phyloP scores from a whole-genome alignment of 208 protist genomes.

The Wallacemonas sp. region DNA sequence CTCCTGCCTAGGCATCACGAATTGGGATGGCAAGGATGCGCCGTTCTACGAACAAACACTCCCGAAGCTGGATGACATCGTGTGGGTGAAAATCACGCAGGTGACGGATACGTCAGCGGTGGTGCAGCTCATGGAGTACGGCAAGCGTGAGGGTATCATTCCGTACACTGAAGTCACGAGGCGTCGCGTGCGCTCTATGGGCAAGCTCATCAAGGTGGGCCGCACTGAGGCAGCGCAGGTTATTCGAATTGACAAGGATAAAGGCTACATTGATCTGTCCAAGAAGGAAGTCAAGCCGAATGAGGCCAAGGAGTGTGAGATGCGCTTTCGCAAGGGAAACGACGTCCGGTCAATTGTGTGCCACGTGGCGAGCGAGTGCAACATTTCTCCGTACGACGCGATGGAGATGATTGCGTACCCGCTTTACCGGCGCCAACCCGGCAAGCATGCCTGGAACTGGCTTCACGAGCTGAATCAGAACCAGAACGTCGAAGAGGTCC shows the following conservation, averaged over 20 bases:
- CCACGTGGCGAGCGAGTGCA: slow-evolving; percentile 91
- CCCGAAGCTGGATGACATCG: slow-evolving; percentile 96
- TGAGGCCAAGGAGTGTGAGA: slow-evolving; percentile 94
- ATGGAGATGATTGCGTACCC: slow-evolving; percentile 97
- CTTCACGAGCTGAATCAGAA: slow-evolving; percentile 73
- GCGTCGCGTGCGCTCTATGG: slow-evolving; percentile 97
- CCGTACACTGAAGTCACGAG: slow-evolving; percentile 97
- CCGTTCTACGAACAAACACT: slow-evolving; percentile 72
- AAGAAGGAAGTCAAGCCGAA: slow-evolving; percentile 96
- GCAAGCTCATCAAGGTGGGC: slow-evolving; percentile 98
- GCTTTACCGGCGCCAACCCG: slow-evolving; percentile 85
- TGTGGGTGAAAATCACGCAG: slow-evolving; percentile 96
- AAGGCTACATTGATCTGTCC: slow-evolving; percentile 99
- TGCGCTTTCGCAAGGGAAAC: slow-evolving; percentile 95
- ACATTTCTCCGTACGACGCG: slow-evolving; percentile 54
- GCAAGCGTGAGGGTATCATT: slow-evolving; percentile 99
- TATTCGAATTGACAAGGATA: slow-evolving; percentile 98
- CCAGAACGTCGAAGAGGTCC: slow-evolving; percentile 64
- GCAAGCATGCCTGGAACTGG: slow-evolving; percentile 82
- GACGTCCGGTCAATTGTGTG: slow-evolving; percentile 96
- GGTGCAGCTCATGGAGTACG: slow-evolving; percentile 97
- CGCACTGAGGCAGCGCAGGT: slow-evolving; percentile 96
- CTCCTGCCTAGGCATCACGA: slow-evolving; percentile 64
- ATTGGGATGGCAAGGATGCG: slow-evolving; percentile 75
- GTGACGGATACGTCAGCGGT: slow-evolving; percentile 94